These are phyloP conservation scores for Cordyceps militaris DNA, from an alignment of 2,329 filamentous ascomycete species.

Conservation along the genomic window DNA sequence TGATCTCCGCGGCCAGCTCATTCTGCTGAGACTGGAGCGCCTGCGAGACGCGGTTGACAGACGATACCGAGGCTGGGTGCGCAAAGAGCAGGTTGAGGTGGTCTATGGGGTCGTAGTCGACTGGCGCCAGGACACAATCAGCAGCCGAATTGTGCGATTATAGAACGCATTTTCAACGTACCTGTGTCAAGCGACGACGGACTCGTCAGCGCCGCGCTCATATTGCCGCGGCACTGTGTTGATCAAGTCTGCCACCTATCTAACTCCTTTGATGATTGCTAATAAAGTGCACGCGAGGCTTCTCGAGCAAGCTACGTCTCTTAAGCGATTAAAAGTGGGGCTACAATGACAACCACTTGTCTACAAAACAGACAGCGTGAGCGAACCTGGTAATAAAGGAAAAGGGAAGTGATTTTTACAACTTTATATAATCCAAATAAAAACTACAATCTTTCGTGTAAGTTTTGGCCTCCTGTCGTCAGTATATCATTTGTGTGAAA, in stretches of 20 bases:
- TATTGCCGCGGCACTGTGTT: constrained; percentile 3
- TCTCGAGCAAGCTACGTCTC: not conserved
- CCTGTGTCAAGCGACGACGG: constrained; percentile 14
- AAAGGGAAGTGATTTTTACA: too few relatives aligned
- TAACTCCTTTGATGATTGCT: not conserved
- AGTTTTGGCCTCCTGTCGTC: too few relatives aligned
- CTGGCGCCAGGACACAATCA: constrained; percentile 24
- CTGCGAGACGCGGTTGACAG: constrained; percentile 66
- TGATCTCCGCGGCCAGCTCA: constrained; percentile 74
- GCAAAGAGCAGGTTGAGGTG: constrained; percentile 93
- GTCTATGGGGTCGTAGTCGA: constrained; percentile 84
- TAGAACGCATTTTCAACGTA: not conserved
- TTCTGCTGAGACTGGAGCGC: constrained; percentile 69
- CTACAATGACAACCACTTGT: not conserved
- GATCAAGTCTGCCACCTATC: not conserved
- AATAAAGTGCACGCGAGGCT: not conserved
- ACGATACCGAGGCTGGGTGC: constrained; percentile 75
- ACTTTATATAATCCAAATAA: too few relatives aligned
- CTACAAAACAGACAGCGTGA: not conserved
- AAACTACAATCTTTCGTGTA: too few relatives aligned
- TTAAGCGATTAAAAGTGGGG: not conserved
- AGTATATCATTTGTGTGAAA: too few relatives aligned
- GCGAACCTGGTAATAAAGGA: too few relatives aligned
- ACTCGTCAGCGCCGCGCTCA: constrained; percentile 7
- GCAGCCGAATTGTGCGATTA: not conserved